Evolutionary conservation across 2,329 filamentous ascomycete species (phyloP).

Genomic region (Trichoderma endophyticum): DNA sequence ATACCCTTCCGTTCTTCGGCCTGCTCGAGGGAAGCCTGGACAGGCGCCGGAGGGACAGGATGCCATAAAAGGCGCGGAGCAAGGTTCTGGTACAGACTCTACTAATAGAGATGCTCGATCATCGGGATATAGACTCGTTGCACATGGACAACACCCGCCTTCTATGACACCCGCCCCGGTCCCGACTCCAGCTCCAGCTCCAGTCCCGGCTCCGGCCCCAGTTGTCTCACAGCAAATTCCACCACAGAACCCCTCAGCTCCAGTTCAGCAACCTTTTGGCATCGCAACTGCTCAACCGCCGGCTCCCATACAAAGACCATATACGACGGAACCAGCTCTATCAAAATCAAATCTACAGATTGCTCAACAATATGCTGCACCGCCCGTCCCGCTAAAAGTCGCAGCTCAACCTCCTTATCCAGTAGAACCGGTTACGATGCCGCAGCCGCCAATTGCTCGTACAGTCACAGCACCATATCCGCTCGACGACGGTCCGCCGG

Average conservation of each 20-base stretch:
- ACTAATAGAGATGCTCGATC: background rate
- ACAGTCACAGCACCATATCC: conserved; percentile 13
- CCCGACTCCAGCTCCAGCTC: background rate
- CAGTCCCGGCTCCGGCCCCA: background rate
- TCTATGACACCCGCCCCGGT: conserved; percentile 9
- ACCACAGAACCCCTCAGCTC: background rate
- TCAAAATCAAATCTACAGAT: background rate
- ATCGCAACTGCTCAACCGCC: background rate
- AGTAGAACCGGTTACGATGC: background rate
- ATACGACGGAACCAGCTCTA: background rate
- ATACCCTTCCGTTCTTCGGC: conserved; percentile 22
- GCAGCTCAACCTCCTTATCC: background rate
- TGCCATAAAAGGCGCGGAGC: background rate
- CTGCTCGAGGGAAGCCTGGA: conserved; percentile 19
- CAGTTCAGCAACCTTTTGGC: background rate
- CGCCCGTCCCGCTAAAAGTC: background rate
- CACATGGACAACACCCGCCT: conserved; percentile 12
- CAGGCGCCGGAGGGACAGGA: background rate
- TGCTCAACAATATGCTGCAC: background rate
- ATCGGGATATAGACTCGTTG: conserved; percentile 2
- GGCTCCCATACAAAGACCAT: background rate
- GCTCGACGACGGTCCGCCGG: conserved; percentile 2
- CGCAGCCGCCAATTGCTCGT: background rate
- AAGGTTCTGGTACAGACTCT: background rate
- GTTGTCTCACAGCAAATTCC: background rate